Base-by-base conservation (phyloP, 306 rosid genomes). In the Cucumis hystrix region DNA sequence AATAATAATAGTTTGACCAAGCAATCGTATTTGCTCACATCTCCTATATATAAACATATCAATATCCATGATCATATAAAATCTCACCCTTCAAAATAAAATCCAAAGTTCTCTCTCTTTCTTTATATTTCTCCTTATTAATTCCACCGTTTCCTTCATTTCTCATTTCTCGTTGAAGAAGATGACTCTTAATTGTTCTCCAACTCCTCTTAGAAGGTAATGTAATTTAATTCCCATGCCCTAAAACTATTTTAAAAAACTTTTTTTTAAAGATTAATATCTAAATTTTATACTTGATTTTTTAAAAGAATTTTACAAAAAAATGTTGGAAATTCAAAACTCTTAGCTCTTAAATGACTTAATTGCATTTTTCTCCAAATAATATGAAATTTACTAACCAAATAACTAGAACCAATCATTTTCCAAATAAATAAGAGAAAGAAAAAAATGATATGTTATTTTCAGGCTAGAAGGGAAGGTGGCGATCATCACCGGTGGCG, bases 401-500 rank as follows among this genome's bases (percentile, higher is more conserved):
- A 33, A 33, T 33, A 33, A 33, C 5, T 13, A 43, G 49, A 43
- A 43, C 14, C 14, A 11, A 45, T 47, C 3, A 11, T 4, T 51
- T 6, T 15, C 18, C 0, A 14, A 51, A 13, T 51, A 14, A 14
- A 14, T 4, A 47, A 47, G 15, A 47, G 52, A 11, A 47, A 47
- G 16, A 11, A 47, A 1, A 1, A 47, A 47, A 45, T 45, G 11
- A 45, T 10, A 45, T 45, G 11, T 10, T 33, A 33, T 65, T 41
- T 71, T 45, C 79, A 83, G 86, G 33, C 68, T 83, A 33, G 75
- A 75, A 14, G 86, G 86, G 0, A 83, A 83, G 52, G 83, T 83
- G 67, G 82, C 80, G 35, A 83, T 80, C 17, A 83, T 83, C 14
- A 83, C 86, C n/a, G 86, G 86, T 6, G 86, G 86, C 1, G 86